Base-by-base conservation (phyloP, 345 rosid genomes). In the Gossypium sturtianum region DNA sequence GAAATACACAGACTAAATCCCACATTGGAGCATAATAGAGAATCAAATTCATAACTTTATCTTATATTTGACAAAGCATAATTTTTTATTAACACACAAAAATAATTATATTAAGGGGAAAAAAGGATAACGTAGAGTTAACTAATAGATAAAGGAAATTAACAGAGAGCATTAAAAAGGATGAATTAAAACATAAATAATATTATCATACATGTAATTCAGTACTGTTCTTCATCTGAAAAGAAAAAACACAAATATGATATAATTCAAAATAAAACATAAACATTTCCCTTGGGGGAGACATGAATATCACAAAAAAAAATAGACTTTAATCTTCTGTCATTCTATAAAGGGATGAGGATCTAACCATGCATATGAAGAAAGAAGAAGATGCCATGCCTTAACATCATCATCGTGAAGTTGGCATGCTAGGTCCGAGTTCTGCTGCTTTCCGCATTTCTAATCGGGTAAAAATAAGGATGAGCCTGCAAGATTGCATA, bases 401-500 rank as follows among this genome's bases (percentile, higher is more conserved):
- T 74, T 71, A 63, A 70, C 78, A 73, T 76, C 79, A 70, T 76
- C 66, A 75, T 20, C 45, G 9, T 19, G 22, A 53, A 59, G 75
- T 62, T 66, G 29, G 66, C 56, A 58, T 47, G 61, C 79, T 86
- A 89, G 27, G 86, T 58, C 4, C 88, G 89, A 72, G 57, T 79
- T 80, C 90, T 87, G 88, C 96, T 85, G 88, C 93, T 90, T 81
- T 95, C 98, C 3, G 92, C 99, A 77, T 90, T 93, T 82, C 94
- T 87, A 59, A 95, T 79, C 43, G 97, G 94, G 80, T 80, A 81
- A 86, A 95, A 94, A 74, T 91, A 94, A 13, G 97, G 94, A 84
- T 87, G 97, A 45, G 93, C 94, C 99, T 95, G 91, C 85, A 84
- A 34, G 41, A 5, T 34, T 23, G 58, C 66, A 10, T 20, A 6